A percentile compares a stretch with the other conserved stretches of the same genome.
Conservation (phyloP, 2,329 filamentous ascomycete genomes). For the Onygena corvina region DNA sequence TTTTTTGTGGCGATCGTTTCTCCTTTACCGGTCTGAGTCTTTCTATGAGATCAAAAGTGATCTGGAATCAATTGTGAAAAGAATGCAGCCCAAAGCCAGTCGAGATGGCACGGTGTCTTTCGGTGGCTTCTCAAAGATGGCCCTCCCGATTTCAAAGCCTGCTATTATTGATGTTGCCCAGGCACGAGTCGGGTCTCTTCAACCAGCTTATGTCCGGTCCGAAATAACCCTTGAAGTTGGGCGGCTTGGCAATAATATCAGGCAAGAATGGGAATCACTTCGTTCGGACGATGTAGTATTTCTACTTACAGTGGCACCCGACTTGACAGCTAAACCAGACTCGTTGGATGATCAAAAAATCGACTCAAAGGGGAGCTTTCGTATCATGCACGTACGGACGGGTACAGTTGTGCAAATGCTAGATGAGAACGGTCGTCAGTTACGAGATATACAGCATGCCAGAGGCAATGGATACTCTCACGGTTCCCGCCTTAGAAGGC, state of each 20-base stretch:
- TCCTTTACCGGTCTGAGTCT: constrained; percentile 77
- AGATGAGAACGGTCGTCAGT: constrained; percentile 66
- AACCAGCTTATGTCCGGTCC: constrained; percentile 72
- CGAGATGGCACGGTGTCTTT: constrained; percentile 55
- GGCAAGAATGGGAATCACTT: constrained; percentile 80
- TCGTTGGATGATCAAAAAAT: constrained; percentile 32
- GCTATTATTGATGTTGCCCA: constrained; percentile 78
- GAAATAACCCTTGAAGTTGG: constrained; percentile 78
- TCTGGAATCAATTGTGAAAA: constrained; percentile 68
- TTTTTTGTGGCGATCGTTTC: constrained; percentile 89
- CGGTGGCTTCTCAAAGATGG: constrained; percentile 81
- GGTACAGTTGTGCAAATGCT: constrained; percentile 77
- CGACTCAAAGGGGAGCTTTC: constrained; percentile 21
- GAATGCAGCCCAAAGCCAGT: constrained; percentile 57
- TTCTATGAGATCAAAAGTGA: constrained; percentile 92
- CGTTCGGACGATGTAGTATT: constrained; percentile 83
- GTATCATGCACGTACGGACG: constrained; percentile 59
- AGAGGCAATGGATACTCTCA: constrained; percentile 51
- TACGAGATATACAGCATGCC: constrained; percentile 46
- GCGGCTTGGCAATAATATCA: constrained; percentile 60
- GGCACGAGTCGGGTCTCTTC: constrained; percentile 67
- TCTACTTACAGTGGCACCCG: constrained; percentile 61
- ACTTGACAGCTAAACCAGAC: constrained; percentile 23
- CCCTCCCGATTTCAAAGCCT: constrained; percentile 71
- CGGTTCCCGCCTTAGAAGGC: constrained; percentile 50